Evolutionary conservation across 75 land plant species (phyloP), one percentile per base, ranked within the genome.

Genomic region (Picea glauca): DNA sequence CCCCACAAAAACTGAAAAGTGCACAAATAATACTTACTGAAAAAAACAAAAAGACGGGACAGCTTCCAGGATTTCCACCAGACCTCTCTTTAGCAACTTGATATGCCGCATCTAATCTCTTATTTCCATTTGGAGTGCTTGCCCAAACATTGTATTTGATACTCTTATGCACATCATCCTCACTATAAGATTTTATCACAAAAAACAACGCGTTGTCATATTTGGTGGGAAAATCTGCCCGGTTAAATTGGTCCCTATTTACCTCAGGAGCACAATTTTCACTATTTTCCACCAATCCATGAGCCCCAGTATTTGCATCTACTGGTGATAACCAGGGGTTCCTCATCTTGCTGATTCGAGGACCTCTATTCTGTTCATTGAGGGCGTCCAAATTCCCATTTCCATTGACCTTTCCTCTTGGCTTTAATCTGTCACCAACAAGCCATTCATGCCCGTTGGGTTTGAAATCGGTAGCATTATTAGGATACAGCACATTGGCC

Each of bases 61-160:
- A 91, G 32, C 85, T 81, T 73, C 63, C 59, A 56, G 83, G 87
- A 65, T 80, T 80, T 63, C 81, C 85, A 3, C 6, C 84, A 74
- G 70, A 79, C 74, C 62, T 80, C 74, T 57, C 73, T 66, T 86
- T 82, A 15, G 93, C 93, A 58, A 76, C 82, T 78, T 83, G 76
- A 63, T 79, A 91, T 8, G 93, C 91, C 77, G 43, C 72, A 67
- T 91, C 87, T 35, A 91, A 80, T 78, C 84, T 84, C 82, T 91
- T 91, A 58, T 91, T 91, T 6, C 93, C 93, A 88, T 84, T 88
- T 57, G 87, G 85, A 43, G 93, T 91, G 72, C 93, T 91, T 46
- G 93, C 84, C 93, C 93, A 91, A 9, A 91, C 93, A 78, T 61
- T 83, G 60, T 88, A 88, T 76, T 91, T 86, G n/a, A 91, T 91